Conservation (phyloP, 805 yeast genomes). For the Cyberlindnera mycetangii region DNA sequence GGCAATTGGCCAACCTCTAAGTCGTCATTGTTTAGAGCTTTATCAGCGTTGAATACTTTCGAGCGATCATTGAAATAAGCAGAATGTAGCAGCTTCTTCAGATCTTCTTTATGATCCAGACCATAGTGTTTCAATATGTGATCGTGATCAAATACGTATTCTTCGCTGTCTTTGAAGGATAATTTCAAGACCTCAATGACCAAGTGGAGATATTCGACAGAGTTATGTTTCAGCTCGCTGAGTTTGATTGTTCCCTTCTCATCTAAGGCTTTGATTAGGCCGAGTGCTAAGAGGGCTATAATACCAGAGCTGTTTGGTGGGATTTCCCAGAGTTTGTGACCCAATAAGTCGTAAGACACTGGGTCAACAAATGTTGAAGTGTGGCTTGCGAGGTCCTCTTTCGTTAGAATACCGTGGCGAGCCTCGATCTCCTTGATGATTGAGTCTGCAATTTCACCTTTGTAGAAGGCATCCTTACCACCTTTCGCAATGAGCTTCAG, state of each 20-base stretch:
- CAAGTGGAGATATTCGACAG: conserved; percentile 65
- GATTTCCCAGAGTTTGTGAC: conserved; percentile 66
- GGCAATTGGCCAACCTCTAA: conserved; percentile 52
- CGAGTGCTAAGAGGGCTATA: conserved; percentile 69
- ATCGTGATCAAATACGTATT: conserved; percentile 62
- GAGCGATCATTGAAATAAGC: conserved; percentile 51
- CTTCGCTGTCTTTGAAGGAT: conserved; percentile 73
- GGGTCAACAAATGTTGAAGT: conserved; percentile 65
- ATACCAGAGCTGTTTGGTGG: conserved; percentile 86
- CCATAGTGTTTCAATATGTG: conserved; percentile 33
- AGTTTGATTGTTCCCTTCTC: conserved; percentile 43
- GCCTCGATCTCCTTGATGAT: conserved; percentile 51
- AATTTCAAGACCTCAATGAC: conserved; percentile 70
- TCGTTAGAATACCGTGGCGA: conserved; percentile 54
- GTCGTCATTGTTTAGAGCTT: conserved; percentile 39
- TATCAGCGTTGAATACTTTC: conserved; percentile 38
- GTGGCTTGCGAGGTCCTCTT: conserved; percentile 56
- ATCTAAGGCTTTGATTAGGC: conserved; percentile 57
- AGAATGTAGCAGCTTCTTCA: conserved; percentile 38
- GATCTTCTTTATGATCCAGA: conserved; percentile 32
- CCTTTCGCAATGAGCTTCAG: conserved; percentile 47
- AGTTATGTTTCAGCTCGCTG: conserved; percentile 51
- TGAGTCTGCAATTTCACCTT: conserved; percentile 65
- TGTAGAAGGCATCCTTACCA: conserved; percentile 68
- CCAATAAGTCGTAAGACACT: conserved; percentile 49